phyloP scores from a whole-genome alignment of 176 grass and related monocot species.

The Ampelocalamus luodianensis region DNA sequence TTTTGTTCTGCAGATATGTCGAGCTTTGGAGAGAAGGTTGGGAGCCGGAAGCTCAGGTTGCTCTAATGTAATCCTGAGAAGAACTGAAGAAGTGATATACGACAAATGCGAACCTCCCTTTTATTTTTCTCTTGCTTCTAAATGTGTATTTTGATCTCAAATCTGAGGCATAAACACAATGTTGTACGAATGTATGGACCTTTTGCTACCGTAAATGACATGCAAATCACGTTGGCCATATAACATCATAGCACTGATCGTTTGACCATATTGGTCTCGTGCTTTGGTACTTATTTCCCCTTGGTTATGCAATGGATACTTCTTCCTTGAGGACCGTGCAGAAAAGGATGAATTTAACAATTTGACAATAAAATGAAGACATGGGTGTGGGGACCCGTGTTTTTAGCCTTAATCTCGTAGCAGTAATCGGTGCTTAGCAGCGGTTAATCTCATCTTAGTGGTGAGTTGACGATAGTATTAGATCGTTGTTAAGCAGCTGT shows the following conservation, averaged over 20 bases:
- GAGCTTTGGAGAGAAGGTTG: constrained; percentile 30
- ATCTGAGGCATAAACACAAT: constrained; percentile 12
- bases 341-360: neutral
- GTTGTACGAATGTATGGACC: neutral
- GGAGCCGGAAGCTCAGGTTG: constrained; percentile 27
- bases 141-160: constrained; percentile 14
- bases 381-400: too few relatives aligned
- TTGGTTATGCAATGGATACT: constrained; percentile 31
- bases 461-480: too few relatives aligned
- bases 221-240: neutral
- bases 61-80: constrained; percentile 18
- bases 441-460: too few relatives aligned
- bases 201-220: neutral
- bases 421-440: too few relatives aligned
- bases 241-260: neutral
- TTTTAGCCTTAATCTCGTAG: too few relatives aligned
- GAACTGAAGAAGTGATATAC: neutral
- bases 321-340: neutral
- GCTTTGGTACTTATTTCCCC: constrained; percentile 37
- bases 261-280: neutral
- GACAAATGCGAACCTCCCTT: neutral
- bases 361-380: neutral
- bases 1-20: constrained; percentile 41
- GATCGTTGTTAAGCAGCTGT: too few relatives aligned
- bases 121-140: neutral